Evolutionary conservation across 768 basidiomycete genomes (phyloP), one percentile per base, ranked within the genome.

Genomic region (Lepiota subincarnata): DNA sequence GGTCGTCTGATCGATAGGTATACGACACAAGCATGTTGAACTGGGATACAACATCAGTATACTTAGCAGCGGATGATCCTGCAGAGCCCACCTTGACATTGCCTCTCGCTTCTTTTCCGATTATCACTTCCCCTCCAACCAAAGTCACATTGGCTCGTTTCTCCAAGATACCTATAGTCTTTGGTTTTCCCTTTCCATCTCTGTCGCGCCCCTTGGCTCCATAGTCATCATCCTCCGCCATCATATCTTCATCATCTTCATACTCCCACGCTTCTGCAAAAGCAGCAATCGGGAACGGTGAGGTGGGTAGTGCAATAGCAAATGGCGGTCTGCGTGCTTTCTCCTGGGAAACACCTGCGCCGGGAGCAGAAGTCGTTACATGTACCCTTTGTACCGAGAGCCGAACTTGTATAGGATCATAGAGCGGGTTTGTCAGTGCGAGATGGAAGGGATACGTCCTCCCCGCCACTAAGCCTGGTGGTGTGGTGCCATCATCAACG

Each of bases 201-300:
- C 73, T 70, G 60, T 79, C 74, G 56, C 69, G 65, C 57, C 74
- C 60, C 62, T 74, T 56, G 35, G 65, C 75, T 71, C 83, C 87
- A 44, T 91, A 69, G 28, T 64, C 68, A 37, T 70, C 67, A 20
- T 70, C 70, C 1, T 63, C 73, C 35, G 80, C 82, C 61, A 87
- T 86, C 88, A 91, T 89, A 40, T 92, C 93, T 54, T 96, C 93
- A 55, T 94, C 94, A 50, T 97, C 96, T 28, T 97, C 96, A 57
- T 94, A 97, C 67, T 98, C 94, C 96, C 96, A 98, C 31, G 92
- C 92, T 66, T 98, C 97, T 14, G 92, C 92, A 64, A 89, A 95
- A 2, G 96, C 90, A 12, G 88, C 85, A 43, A 98, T 82, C 4
- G 88, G 74, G 65, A 99, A 96, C 7, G 84, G 71, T 0, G 81